Conservation (phyloP, 1,284 basidiomycete species). For the Melampsora abietis-canadensis region DNA sequence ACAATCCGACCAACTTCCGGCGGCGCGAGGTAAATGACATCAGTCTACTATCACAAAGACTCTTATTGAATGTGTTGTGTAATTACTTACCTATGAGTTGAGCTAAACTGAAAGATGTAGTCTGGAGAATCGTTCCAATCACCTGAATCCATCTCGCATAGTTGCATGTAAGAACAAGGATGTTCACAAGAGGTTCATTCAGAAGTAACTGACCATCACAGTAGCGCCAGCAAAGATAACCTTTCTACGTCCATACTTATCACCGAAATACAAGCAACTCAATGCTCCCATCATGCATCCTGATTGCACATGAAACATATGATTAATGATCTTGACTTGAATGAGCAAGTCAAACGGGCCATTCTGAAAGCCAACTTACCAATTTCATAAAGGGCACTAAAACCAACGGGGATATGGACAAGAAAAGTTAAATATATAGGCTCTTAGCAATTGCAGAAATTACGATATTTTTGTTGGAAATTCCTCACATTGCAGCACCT, state of each 20-base stretch:
- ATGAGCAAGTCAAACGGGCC: background rate
- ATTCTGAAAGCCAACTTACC: background rate
- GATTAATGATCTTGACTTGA: background rate
- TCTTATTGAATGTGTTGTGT: too few species aligned
- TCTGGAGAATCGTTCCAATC: conserved; percentile 63
- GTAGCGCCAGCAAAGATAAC: conserved; percentile 60
- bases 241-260: conserved; percentile 59
- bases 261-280: conserved; percentile 61
- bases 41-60: too few species aligned
- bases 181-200: too few species aligned
- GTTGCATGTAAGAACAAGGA: too few species aligned
- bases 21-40: too few species aligned
- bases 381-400: conserved; percentile 36
- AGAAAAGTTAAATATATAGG: background rate
- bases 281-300: conserved; percentile 47
- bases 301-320: background rate
- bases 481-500: conserved; percentile 32
- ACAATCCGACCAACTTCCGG: conserved; percentile 60
- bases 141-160: too few species aligned
- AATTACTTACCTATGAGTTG: conserved; percentile 57
- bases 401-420: background rate
- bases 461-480: background rate
- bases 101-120: conserved; percentile 60
- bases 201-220: conserved; percentile 58
- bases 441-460: background rate